Evolutionary conservation across 305 asterid genomes (phyloP), one percentile per base, ranked within the genome.

Genomic region (Fraxinus sp.): DNA sequence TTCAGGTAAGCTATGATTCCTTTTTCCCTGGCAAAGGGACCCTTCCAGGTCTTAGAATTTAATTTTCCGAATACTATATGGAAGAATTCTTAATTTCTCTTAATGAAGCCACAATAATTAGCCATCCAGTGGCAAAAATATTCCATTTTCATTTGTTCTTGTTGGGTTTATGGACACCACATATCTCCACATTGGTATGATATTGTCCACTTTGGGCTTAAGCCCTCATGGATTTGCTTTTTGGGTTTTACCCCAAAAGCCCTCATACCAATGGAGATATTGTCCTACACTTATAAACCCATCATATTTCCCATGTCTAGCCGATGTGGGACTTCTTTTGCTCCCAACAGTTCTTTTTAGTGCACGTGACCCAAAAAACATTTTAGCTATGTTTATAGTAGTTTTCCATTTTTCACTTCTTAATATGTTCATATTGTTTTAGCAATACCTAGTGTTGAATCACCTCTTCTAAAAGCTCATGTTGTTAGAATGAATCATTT

Each of bases 81-180:
- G 79, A 66, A 52, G 79, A 84, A 78, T 73, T 76, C 11, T n/a
- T 80, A 66, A 62, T 46, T 22, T 18, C 78, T 24, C 74, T 57
- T 73, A 36, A 0, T 28, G 36, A 66, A 75, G 57, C 78, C 32
- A 24, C 16, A 41, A 59, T 16, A n/a, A 52, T 68, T 70, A 22
- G 73, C 76, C 77, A 78, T 79, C 39, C 52, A 24, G 6, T 66
- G 37, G 74, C 74, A 66, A 79, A 41, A 24, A 66, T 46, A 5
- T 41, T 80, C 20, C 59, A 3, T 64, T 41, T 66, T 4, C n/a
- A 36, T 37, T 9, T 39, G 77, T n/a, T n/a, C n/a, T n/a, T n/a
- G n/a, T n/a, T n/a, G n/a, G n/a, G n/a, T n/a, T n/a, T n/a, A n/a
- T n/a, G n/a, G n/a, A n/a, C n/a, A n/a, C n/a, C n/a, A n/a, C n/a